Percentiles rank a stretch among this genome's conserved stretches.
Conservation (phyloP, 257 asterid species). For the Rehmannia glutinosa region DNA sequence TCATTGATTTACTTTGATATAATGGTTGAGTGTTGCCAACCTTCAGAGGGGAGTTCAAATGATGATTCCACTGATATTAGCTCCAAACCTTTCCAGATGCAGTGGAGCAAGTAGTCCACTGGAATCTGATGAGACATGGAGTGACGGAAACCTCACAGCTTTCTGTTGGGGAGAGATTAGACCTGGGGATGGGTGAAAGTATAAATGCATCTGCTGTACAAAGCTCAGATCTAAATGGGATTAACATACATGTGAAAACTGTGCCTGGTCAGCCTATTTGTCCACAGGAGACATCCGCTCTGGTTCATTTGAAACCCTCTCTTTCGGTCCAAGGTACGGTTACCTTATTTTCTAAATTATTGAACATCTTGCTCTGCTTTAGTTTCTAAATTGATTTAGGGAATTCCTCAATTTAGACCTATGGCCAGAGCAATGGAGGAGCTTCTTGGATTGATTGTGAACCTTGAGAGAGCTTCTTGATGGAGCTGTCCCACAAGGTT, state of each 20-base stretch:
- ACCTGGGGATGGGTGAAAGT: slow-evolving; percentile 44
- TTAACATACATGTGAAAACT: slow-evolving; percentile 27
- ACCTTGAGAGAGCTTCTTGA: slow-evolving; percentile 95
- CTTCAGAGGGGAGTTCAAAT: slow-evolving; percentile 65
- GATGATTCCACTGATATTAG: slow-evolving; percentile 60
- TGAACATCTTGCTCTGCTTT: slow-evolving; percentile 16
- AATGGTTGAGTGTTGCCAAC: slow-evolving; percentile 99
- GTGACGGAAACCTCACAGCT: slow-evolving; percentile 45
- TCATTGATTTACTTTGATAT: slow-evolving; percentile 91
- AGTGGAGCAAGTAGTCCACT: slow-evolving; percentile 64
- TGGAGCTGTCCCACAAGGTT: slow-evolving; percentile 97
- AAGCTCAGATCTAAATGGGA: slow-evolving; percentile 60
- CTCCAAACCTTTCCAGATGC: slow-evolving; percentile 65
- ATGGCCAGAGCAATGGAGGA: slow-evolving; percentile 99
- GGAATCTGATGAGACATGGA: slow-evolving; percentile 64
- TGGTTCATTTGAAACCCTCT: slow-evolving; percentile 58
- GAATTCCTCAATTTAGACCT: slow-evolving; percentile 53
- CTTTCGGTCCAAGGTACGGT: slow-evolving; percentile 73
- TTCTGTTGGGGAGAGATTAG: slow-evolving; percentile 61
- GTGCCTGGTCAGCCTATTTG: slow-evolving; percentile 49
- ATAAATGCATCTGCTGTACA: slow-evolving; percentile 63
- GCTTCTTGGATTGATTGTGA: slow-evolving; percentile 97
- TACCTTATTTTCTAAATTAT: slow-evolving; percentile 19
- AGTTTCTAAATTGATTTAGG: slow-evolving; percentile 24
- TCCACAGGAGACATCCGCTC: slow-evolving; percentile 91